Base-by-base conservation (phyloP, 2,329 filamentous ascomycete species). In the Lasiodiplodia sp. region DNA sequence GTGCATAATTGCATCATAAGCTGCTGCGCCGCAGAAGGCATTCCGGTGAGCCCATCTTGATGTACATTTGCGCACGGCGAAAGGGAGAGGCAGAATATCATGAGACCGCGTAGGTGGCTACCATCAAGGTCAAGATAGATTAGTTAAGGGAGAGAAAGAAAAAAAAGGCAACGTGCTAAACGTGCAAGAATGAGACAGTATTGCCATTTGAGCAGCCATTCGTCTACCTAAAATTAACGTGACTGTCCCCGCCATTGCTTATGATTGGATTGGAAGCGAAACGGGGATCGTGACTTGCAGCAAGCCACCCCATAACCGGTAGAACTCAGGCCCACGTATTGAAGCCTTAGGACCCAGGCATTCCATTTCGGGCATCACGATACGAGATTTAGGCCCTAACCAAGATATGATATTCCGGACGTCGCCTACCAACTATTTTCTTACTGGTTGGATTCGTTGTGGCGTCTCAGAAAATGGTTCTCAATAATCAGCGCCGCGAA, bases 11-110 rank as follows among this genome's bases (percentile, higher is more conserved):
- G 57, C 57, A 60, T 60, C 57, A 47, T 60, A 23, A 60, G 44
- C 38, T 47, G 38, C 57, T 47, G 57, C 57, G 57, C 57, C 57
- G 57, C 57, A 60, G 16, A 18, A n/a, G 2, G 37, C 34, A 23
- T 28, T 16, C 38, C 57, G 21, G 31, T 37, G 21, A 16, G 4
- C 37, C 56, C 38, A 16, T 16, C 16, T 44, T 18, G 4, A 44
- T n/a, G 40, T 4, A 5, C 40, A 18, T 18, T 44, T 44, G 18
- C 40, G 40, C 7, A 44, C 40, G 40, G 4, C 16, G 16, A 44
- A 7, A 34, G 31, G 31, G 40, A 44, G 40, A 18, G 6, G 14
- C 3, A 18, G 4, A 6, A 44, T 18, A 44, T 44, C 38, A n/a
- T 18, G 40, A 18, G 40, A 44, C 12, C 4, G 31, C 31, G 8